These are phyloP conservation scores for Claviceps lovelessii DNA, from an alignment of 2,329 filamentous ascomycete genomes.

Conservation along the genomic window DNA sequence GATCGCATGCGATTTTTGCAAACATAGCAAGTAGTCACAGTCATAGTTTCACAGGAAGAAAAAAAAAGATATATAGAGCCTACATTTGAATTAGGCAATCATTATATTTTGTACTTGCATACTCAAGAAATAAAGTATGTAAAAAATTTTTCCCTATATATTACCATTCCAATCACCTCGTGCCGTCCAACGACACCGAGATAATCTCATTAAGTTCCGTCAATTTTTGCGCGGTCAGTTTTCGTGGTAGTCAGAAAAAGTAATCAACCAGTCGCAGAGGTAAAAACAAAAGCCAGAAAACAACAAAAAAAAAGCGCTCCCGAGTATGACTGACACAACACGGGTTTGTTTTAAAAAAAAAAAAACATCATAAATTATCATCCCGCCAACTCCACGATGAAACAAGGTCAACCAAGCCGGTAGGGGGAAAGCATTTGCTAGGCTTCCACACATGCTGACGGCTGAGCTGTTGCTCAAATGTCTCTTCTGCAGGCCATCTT, in stretches of 20 bases:
- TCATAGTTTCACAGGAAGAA: background rate
- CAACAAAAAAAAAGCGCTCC: background rate
- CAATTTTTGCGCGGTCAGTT: background rate
- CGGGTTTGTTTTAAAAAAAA: background rate
- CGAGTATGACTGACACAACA: background rate
- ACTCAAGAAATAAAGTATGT: background rate
- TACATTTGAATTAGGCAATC: too few relatives aligned
- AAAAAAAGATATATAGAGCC: too few relatives aligned
- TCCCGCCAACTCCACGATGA: background rate
- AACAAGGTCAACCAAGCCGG: background rate
- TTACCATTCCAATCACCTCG: background rate
- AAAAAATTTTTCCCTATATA: background rate
- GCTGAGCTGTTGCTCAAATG: background rate
- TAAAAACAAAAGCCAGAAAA: background rate
- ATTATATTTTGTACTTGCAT: background rate
- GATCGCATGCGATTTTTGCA: too few relatives aligned
- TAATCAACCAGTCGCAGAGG: background rate
- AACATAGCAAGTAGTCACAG: background rate
- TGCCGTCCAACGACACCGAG: background rate
- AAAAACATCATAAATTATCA: background rate
- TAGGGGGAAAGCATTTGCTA: too few relatives aligned
- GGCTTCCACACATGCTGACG: background rate
- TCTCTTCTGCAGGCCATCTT: background rate
- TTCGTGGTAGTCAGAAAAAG: background rate
- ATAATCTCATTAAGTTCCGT: constrained; percentile 1